phyloP scores from a whole-genome alignment of 2,329 filamentous ascomycete genomes.

The Ophiocordyceps camponoti-floridani region DNA sequence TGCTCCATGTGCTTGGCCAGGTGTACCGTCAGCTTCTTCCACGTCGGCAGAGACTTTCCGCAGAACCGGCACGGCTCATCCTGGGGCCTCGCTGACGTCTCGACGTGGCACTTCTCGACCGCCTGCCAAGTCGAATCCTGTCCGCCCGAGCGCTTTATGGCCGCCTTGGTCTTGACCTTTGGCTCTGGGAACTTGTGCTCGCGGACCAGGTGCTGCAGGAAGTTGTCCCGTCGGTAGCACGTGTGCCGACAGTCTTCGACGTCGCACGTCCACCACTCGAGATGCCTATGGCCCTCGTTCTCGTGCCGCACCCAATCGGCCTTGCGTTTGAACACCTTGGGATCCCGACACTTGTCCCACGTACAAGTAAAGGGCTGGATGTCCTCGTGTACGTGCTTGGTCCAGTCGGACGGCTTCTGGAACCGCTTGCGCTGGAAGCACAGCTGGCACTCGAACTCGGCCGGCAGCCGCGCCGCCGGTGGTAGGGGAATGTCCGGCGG shows the following conservation, averaged over 20 bases:
- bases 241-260: slow-evolving; percentile 64
- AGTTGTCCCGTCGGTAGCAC: slow-evolving; percentile 82
- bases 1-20: slow-evolving; percentile 89
- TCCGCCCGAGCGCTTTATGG: slow-evolving; percentile 39
- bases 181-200: slow-evolving; percentile 80
- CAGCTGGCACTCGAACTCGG: slow-evolving; percentile 76
- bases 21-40: slow-evolving; percentile 92
- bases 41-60: slow-evolving; percentile 59
- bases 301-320: slow-evolving; percentile 93
- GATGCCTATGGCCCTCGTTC: slow-evolving; percentile 74
- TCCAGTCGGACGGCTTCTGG: slow-evolving; percentile 88
- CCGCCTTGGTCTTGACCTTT: slow-evolving; percentile 56
- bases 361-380: slow-evolving; percentile 88
- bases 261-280: slow-evolving; percentile 83
- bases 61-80: slow-evolving; percentile 82
- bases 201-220: slow-evolving; percentile 77
- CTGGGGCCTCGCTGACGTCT: slow-evolving; percentile 45
- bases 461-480: slow-evolving; percentile 57
- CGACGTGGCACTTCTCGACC: slow-evolving; percentile 59
- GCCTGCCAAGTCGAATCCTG: slow-evolving; percentile 55
- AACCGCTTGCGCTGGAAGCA: slow-evolving; percentile 78
- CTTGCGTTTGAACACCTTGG: slow-evolving; percentile 87
- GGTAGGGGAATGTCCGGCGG: slow-evolving; percentile 68
- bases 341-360: slow-evolving; percentile 63
- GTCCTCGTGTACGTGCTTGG: slow-evolving; percentile 89